Conservation (phyloP, 345 rosid species). For the Noccaea bulbosa region DNA sequence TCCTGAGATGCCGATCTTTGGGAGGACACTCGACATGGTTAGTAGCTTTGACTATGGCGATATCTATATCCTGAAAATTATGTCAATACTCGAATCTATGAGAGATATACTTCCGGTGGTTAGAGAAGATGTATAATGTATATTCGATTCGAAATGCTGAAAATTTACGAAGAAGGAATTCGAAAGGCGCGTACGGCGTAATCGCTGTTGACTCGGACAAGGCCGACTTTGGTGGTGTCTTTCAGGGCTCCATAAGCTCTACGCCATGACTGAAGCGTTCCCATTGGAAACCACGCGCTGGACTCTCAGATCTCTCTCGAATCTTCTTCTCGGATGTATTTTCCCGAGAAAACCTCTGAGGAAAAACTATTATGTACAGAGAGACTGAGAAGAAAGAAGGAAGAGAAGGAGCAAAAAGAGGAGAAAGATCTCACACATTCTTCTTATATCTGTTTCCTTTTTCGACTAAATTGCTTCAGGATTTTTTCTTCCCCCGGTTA, state of each 20-base stretch:
- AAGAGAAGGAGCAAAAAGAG: not conserved
- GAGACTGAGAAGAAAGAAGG: conserved; percentile 22
- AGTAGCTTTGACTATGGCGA: conserved; percentile 90
- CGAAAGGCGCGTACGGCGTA: conserved; percentile 56
- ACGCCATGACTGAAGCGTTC: conserved; percentile 83
- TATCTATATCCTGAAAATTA: conserved; percentile 70
- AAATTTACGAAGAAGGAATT: not conserved
- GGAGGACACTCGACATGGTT: conserved; percentile 92
- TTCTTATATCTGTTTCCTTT: conserved; percentile 7
- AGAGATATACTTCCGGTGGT: conserved; percentile 5
- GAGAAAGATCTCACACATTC: too few relatives aligned
- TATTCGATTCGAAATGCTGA: not conserved
- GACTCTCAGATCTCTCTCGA: conserved; percentile 40
- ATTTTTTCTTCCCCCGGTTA: too few relatives aligned
- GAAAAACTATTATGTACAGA: not conserved
- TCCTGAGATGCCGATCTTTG: conserved; percentile 78
- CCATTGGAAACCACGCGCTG: conserved; percentile 49
- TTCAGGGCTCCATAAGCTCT: conserved; percentile 89
- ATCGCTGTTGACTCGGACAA: conserved; percentile 90
- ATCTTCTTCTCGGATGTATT: conserved; percentile 9
- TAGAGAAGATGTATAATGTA: not conserved
- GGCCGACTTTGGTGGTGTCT: conserved; percentile 93
- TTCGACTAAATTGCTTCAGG: conserved; percentile 15
- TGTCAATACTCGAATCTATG: conserved; percentile 31
- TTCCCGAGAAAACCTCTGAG: conserved; percentile 18